Evolutionary conservation across 768 basidiomycete species (phyloP), one percentile per base, ranked within the genome.

Genomic region (Russula sp.): DNA sequence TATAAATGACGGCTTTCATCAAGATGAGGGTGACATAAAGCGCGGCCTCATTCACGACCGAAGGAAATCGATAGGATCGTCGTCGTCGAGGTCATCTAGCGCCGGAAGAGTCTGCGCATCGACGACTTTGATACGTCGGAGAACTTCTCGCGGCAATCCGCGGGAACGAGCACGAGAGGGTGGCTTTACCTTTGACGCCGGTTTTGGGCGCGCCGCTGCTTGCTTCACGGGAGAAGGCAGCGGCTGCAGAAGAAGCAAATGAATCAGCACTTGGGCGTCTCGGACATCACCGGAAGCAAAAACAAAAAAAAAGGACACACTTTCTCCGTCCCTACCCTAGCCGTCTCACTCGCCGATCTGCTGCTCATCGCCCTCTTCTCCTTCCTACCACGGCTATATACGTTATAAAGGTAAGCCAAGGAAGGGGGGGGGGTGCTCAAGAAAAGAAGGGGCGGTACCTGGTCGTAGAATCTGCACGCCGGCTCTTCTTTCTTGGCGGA

Each of bases 61-160:
- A 53, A 63, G 57, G 34, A 63, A 63, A 50, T 63, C 51, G 32
- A 63, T 63, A 25, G 57, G 61, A 48, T 63, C 61, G 51, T 63
- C 61, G 14, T 58, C 61, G 22, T 63, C 61, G 32, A 52, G n/a
- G n/a, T n/a, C 13, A 14, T 48, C 20, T 9, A 35, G n/a, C 20
- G 39, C 50, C 8, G 39, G 49, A 46, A 29, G 45, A 13, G 16
- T 32, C 14, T n/a, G 61, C 10, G 56, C 61, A 25, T n/a, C n/a
- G n/a, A 52, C 58, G 16, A 16, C 22, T 16, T 54, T 53, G 39
- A 63, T 48, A 5, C 61, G 61, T 3, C 61, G 57, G 7, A 58
- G 52, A 18, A 63, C 57, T 7, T 22, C 57, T 3, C 11, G 61
- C 0, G 61, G 61, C 16, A 48, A 52, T 0, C 61, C 57, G n/a